Conservation (phyloP, 176 grass and related monocot species). For the Stipa capillata region DNA sequence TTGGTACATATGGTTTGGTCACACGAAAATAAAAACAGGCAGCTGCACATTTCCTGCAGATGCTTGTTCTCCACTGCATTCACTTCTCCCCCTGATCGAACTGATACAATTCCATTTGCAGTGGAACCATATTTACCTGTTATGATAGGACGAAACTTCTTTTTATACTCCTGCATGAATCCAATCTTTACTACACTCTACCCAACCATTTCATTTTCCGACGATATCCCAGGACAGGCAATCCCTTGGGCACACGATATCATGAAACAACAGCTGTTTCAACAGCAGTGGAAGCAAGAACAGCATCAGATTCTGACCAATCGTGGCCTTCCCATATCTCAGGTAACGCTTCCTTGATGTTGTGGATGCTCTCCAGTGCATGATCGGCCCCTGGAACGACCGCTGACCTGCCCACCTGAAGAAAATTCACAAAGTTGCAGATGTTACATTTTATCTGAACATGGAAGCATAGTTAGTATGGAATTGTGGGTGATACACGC, state of each 20-base stretch:
- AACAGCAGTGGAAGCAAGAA: constrained; percentile 10
- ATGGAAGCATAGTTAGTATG: not conserved
- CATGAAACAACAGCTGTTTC: constrained; percentile 35
- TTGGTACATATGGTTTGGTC: not conserved
- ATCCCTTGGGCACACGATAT: not conserved
- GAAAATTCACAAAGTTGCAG: not conserved
- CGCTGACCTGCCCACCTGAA: constrained; percentile 43
- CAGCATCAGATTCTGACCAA: constrained; percentile 12
- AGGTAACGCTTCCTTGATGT: constrained; percentile 51
- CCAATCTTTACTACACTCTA: not conserved
- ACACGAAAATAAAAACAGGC: not conserved
- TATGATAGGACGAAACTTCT: not conserved
- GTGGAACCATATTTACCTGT: not conserved
- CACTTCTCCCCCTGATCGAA: too few species aligned
- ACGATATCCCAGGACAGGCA: too few species aligned
- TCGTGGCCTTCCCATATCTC: constrained; percentile 46
- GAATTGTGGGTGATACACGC: not conserved
- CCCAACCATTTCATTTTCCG: not conserved
- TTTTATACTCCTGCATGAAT: not conserved
- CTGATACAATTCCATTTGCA: too few species aligned
- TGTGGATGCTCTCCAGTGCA: constrained; percentile 66
- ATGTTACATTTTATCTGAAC: not conserved
- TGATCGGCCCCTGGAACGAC: constrained; percentile 43
- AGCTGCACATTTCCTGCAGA: too few species aligned
- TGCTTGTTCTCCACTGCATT: not conserved